Conservation (phyloP, 805 yeast genomes). For the Maudiozyma turicensis region DNA sequence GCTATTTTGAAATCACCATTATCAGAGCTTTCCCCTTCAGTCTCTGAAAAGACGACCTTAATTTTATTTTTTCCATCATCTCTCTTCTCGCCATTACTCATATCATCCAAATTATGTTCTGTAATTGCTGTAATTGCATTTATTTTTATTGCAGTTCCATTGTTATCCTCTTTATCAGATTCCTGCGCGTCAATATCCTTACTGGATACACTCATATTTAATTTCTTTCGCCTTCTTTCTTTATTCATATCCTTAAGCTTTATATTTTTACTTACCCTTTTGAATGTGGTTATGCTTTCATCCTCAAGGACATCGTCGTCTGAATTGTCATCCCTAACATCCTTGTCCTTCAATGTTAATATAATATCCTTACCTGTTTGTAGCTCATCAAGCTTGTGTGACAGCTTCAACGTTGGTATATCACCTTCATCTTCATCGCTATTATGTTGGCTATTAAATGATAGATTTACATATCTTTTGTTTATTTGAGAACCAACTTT, state of each 20-base stretch:
- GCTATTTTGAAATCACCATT: slow-evolving; percentile 31
- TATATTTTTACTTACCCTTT: slow-evolving; percentile 25
- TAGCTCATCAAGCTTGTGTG: slow-evolving; percentile 37
- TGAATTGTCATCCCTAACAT: slow-evolving; percentile 24
- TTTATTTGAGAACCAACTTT: slow-evolving; percentile 12
- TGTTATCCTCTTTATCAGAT: slow-evolving; percentile 11
- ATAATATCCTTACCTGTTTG: slow-evolving; percentile 36
- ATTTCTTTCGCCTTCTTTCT: slow-evolving; percentile 26
- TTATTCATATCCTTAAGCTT: slow-evolving; percentile 26
- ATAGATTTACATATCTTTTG: neutral
- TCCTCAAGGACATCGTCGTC: slow-evolving; percentile 23
- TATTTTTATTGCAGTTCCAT: slow-evolving; percentile 13
- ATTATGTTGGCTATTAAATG: slow-evolving; percentile 10
- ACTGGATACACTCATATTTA: slow-evolving; percentile 13
- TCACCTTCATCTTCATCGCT: slow-evolving; percentile 19
- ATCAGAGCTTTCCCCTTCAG: slow-evolving; percentile 11
- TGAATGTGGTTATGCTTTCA: slow-evolving; percentile 18
- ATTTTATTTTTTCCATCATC: slow-evolving; percentile 9
- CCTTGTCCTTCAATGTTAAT: slow-evolving; percentile 44
- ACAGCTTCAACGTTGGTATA: slow-evolving; percentile 33
- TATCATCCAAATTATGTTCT: neutral
- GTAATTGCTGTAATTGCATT: slow-evolving; percentile 8
- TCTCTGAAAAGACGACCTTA: slow-evolving; percentile 19
- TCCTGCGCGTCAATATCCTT: slow-evolving; percentile 12
- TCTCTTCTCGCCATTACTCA: neutral